Base-by-base conservation (phyloP, 768 basidiomycete species). In the Russula sp. region DNA sequence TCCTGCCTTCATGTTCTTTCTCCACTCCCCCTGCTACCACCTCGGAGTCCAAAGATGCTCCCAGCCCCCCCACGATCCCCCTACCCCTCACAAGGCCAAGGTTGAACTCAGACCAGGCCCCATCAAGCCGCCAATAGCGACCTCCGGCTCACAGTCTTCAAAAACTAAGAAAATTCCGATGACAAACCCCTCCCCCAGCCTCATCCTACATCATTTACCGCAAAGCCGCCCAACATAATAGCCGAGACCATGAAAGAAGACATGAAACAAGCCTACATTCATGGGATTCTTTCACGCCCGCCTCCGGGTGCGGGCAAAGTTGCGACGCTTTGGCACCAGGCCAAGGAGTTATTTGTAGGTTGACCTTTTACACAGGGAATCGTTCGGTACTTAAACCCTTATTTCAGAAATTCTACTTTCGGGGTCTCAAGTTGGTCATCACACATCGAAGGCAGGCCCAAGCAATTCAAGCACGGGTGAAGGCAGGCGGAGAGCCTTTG, bases 331-430 rank as follows among this genome's bases (percentile, higher is more conserved):
- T 73, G 70, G 52, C 83, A 83, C 59, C 80, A 83, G 64, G 80
- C 72, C 5, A 69, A 82, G 69, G 78, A 82, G 64, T 73, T 80
- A 55, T 74, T 82, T 62, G 80, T 81, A 54, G 59, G 80, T 73
- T 14, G 30, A 40, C 51, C 34, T 5, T 13, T 30, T 28, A 42
- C 42, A 24, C 42, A 36, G 61, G 14, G 36, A 24, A 18, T 16
- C 16, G 13, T 5, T 59, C 16, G 11, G n/a, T 16, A n/a, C 57
- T 69, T 26, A 67, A 20, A 8, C 40, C 24, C 22, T 5, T 24
- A 64, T 32, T 40, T 26, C 32, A 73, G 87, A 92, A 92, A 88
- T 94, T 94, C 74, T 94, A 94, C 75, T 87, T 79, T 70, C 79
- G 84, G 40, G 92, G 91, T 30, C 77, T 89, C 63, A 90, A 86